Evolutionary conservation across 1,139 yeast species (phyloP).

Genomic region (Pichia sp.): DNA sequence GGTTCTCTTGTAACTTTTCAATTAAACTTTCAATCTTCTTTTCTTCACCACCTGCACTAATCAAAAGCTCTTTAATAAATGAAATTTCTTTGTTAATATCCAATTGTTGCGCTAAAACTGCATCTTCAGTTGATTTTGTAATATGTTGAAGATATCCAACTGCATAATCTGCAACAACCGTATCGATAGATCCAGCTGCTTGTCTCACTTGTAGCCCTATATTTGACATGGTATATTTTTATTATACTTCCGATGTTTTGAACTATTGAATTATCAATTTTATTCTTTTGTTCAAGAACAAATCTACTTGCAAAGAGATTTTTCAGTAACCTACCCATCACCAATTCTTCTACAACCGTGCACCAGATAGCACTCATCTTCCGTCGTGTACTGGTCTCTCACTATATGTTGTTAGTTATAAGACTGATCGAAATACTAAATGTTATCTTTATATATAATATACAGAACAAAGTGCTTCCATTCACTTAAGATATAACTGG

Average conservation of each 20-base stretch:
- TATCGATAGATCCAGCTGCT: slow-evolving; percentile 81
- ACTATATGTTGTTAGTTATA: no score
- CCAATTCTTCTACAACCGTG: not conserved
- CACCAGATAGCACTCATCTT: not conserved
- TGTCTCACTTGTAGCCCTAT: slow-evolving; percentile 70
- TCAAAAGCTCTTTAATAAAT: slow-evolving; percentile 55
- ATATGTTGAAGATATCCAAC: slow-evolving; percentile 82
- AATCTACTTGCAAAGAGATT: no score
- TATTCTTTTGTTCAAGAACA: no score
- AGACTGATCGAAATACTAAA: not conserved
- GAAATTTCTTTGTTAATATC: slow-evolving; percentile 58
- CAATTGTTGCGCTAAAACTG: slow-evolving; percentile 68
- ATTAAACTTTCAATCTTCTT: slow-evolving; percentile 45
- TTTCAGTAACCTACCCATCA: no score
- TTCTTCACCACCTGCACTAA: slow-evolving; percentile 74
- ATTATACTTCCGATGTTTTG: not conserved
- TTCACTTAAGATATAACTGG: slow-evolving; percentile 50
- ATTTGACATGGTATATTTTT: slow-evolving; percentile 30
- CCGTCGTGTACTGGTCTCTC: no score
- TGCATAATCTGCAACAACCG: slow-evolving; percentile 87
- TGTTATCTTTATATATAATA: not conserved
- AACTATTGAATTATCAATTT: no score
- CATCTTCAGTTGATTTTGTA: slow-evolving; percentile 66
- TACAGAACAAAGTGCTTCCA: not conserved
- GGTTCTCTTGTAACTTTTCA: slow-evolving; percentile 37